Base-by-base conservation (phyloP, 1,284 basidiomycete genomes). In the Cystobasidiaceae sp. region DNA sequence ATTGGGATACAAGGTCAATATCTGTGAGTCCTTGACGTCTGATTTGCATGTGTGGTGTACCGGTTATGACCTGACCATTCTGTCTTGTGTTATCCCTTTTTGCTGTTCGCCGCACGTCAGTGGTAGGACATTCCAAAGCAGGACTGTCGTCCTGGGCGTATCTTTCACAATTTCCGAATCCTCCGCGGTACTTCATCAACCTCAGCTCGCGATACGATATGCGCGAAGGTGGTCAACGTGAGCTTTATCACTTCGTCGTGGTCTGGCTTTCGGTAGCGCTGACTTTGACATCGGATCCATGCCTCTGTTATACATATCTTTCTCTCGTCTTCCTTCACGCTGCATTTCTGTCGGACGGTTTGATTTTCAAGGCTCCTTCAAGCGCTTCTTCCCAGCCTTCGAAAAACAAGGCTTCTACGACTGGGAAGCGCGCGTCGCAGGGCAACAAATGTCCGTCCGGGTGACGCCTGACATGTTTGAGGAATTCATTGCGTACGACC, bases 131-230 rank as follows among this genome's bases (percentile, higher is more conserved):
- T 33, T 64, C 61, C 5, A 64, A 64, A 45, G 61, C 28, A 17
- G 39, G 49, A 7, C 32, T 64, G 27, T 51, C 61, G 11, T 46
- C 43, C 5, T 64, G 46, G 41, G 15, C 23, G 19, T 64, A 55
- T 25, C 52, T 64, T n/a, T 52, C 61, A 17, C 51, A 55, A 48
- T 32, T 33, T 13, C 52, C 61, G 3, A 44, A 64, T 27, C 52
- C 61, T 17, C 61, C 61, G 1, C 51, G 34, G 5, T 64, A 54
- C 27, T 55, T 44, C 30, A 30, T 64, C 11, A 64, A 64, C 23
- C 61, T 64, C 8, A 64, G 61, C 30, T 51, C 49, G 3, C 50
- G 61, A 32, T 64, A 64, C 28, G 44, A 64, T 23, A 64, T 64
- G 61, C 34, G 25, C 13, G 54, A 64, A 33, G 32, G 61, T 21